Evolutionary conservation across 2,329 filamentous ascomycete genomes (phyloP), one percentile per base, ranked within the genome.

Genomic region (Clonostachys sp.): DNA sequence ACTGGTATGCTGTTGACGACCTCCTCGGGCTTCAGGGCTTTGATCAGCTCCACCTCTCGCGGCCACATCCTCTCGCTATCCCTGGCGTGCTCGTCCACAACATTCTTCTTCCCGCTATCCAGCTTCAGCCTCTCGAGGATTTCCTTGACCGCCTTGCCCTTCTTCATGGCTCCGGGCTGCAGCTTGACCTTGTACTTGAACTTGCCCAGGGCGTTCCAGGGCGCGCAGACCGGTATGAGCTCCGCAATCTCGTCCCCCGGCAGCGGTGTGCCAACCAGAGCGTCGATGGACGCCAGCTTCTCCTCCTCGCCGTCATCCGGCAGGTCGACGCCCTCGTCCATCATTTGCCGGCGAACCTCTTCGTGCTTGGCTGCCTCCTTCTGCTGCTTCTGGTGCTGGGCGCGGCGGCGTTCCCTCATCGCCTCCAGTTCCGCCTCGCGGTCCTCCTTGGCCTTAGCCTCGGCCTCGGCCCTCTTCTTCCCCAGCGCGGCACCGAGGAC

Each of bases 101-200:
- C 77, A 6, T 74, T 74, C 60, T 79, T 83, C 60, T 71, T 76
- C 9, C 60, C 64, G 7, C 83, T 80, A 44, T 83, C 89, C 17
- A 75, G 66, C 53, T 86, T 78, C 91, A 92, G 96, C 50, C 80
- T 79, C 44, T 85, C 83, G n/a, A 97, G 67, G 34, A 97, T 86
- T 66, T 97, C 92, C 63, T 89, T 89, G 43, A 96, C 83, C 0
- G 91, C 91, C 64, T 96, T 97, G 10, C 94, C 92, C 71, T 96
- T 96, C 76, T 97, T 99, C 53, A 86, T 78, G 1, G 83, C 70
- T 0, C 94, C 94, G 0, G 94, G 94, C 67, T 97, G 94, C 57
- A 99, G 67, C 73, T 99, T 99, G 46, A 85, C 89, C 67, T 95
- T 95, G 74, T 96, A 97, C 68, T 96, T 96, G 68, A 87, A 88